These are phyloP conservation scores for Komagataea norvegica DNA, from an alignment of 1,139 yeast species.

Conservation along the genomic window DNA sequence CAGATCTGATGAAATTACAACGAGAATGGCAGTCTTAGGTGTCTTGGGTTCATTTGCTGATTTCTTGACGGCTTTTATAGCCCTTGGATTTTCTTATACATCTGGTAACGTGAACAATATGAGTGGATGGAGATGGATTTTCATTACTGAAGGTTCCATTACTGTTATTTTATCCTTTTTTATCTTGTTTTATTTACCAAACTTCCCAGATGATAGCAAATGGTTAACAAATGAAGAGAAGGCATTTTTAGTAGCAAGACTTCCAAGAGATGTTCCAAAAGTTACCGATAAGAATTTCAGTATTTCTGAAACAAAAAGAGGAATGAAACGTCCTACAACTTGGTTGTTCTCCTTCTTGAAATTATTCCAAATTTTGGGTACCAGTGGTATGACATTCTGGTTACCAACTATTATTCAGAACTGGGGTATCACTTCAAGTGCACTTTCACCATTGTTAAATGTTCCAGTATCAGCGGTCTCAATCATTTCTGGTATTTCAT, in stretches of 20 bases:
- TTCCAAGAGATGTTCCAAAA: constrained; percentile 15
- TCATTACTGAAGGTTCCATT: constrained; percentile 35
- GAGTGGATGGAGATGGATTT: constrained; percentile 37
- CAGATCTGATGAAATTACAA: constrained; percentile 13
- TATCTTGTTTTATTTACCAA: constrained; percentile 36
- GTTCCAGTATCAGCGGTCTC: constrained; percentile 13
- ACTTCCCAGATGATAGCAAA: constrained; percentile 39
- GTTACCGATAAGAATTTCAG: constrained; percentile 16
- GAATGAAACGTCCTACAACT: constrained; percentile 21
- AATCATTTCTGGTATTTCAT: constrained; percentile 11
- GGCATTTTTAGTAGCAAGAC: constrained; percentile 25
- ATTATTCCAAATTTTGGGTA: constrained; percentile 29
- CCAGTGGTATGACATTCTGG: constrained; percentile 29
- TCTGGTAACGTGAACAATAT: constrained; percentile 29
- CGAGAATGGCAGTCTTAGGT: constrained; percentile 12
- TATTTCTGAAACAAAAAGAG: constrained; percentile 15
- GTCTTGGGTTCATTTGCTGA: constrained; percentile 11
- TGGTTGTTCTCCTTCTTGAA: constrained; percentile 24
- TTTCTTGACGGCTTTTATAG: constrained; percentile 10
- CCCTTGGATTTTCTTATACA: constrained; percentile 12
- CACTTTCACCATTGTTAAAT: constrained; percentile 19
- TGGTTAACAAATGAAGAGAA: constrained; percentile 36
- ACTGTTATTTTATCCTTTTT: constrained; percentile 32
- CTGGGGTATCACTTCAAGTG: constrained; percentile 21
- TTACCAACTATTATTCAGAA: constrained; percentile 28